A percentile compares a stretch with the other conserved stretches of the same genome.
phyloP scores from a whole-genome alignment of 192 early-diverging fungal species.

The Dimargaris cristalligena region DNA sequence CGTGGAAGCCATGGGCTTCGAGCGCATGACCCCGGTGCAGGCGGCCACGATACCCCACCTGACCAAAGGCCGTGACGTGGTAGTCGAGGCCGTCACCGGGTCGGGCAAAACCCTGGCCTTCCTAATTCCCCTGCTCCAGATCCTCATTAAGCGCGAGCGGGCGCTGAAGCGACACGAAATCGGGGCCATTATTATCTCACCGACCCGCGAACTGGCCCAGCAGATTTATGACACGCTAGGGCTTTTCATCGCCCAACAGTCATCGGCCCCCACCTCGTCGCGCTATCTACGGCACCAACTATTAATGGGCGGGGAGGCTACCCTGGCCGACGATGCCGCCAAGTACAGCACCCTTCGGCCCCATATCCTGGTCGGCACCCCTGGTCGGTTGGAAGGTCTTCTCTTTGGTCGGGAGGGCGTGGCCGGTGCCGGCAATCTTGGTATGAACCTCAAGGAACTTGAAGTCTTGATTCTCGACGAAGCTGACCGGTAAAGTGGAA shows the following conservation, averaged over 20 bases:
- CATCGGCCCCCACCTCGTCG: conserved; percentile 15
- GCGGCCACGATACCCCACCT: conserved; percentile 80
- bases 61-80: conserved; percentile 83
- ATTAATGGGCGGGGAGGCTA: conserved; percentile 54
- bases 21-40: conserved; percentile 89
- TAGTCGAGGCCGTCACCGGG: conserved; percentile 91
- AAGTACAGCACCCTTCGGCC: conserved; percentile 27
- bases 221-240: conserved; percentile 66
- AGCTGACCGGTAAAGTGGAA: conserved; percentile 52
- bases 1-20: conserved; percentile 50
- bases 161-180: conserved; percentile 54
- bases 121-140: conserved; percentile 81
- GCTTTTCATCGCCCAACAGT: conserved; percentile 34
- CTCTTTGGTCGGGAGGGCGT: conserved; percentile 20
- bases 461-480: conserved; percentile 88
- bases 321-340: conserved; percentile 41
- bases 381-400: conserved; percentile 76
- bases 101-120: conserved; percentile 94
- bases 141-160: conserved; percentile 43
- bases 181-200: conserved; percentile 74
- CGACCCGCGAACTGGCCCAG: conserved; percentile 75
- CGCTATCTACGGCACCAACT: conserved; percentile 30
- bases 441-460: conserved; percentile 51
- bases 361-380: conserved; percentile 80
- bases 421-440: not conserved